A percentile compares a stretch with the other conserved stretches of the same genome.
These are phyloP conservation scores for Leishmania amazonensis DNA, from an alignment of 208 protist genomes.

Conservation along the genomic window DNA sequence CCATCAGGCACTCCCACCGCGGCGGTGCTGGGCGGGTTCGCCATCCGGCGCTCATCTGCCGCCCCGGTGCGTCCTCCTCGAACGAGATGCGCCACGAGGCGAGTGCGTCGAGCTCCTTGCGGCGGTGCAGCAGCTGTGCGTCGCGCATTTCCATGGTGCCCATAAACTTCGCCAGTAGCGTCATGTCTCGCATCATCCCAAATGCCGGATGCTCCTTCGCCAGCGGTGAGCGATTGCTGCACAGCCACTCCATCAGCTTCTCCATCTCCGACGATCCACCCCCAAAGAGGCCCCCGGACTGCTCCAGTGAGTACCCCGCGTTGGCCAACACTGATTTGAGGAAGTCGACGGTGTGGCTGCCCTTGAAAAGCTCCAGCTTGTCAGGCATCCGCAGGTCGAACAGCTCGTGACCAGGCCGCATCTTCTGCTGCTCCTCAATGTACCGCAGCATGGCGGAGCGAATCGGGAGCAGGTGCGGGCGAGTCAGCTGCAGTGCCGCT, in stretches of 20 bases:
- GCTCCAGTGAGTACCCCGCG: constrained; percentile 54
- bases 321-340: constrained; percentile 61
- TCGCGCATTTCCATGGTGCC: constrained; percentile 85
- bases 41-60: constrained; percentile 79
- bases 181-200: constrained; percentile 64
- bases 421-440: constrained; percentile 42
- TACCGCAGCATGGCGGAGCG: constrained; percentile 63
- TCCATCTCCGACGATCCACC: constrained; percentile 67
- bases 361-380: constrained; percentile 79
- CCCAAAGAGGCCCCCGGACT: constrained; percentile 37
- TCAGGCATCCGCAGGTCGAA: constrained; percentile 79
- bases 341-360: constrained; percentile 61
- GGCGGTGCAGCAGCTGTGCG: constrained; percentile 60
- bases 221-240: constrained; percentile 50
- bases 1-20: constrained; percentile 73
- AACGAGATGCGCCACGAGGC: constrained; percentile 82
- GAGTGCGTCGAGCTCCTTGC: constrained; percentile 60
- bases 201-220: constrained; percentile 70
- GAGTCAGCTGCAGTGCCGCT: constrained; percentile 59
- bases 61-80: constrained; percentile 71
- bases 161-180: constrained; percentile 74
- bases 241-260: constrained; percentile 77
- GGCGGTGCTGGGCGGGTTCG: constrained; percentile 49
- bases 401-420: constrained; percentile 37
- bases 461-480: constrained; percentile 47